A percentile compares a stretch with the other conserved stretches of the same genome.
phyloP scores from a whole-genome alignment of 169 alveolate species.

The Plasmodium reichenowi region DNA sequence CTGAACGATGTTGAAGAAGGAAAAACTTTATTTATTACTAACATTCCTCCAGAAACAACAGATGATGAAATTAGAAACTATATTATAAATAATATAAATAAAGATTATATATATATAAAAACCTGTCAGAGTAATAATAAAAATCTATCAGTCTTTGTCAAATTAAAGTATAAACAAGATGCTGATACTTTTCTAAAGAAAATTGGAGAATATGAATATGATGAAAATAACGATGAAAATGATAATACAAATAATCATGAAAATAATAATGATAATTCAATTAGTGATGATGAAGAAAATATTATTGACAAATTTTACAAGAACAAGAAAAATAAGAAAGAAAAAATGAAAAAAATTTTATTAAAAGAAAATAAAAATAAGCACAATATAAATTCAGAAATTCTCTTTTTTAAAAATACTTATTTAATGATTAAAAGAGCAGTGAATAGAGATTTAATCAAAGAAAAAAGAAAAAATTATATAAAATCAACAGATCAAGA shows the following conservation, averaged over 20 bases:
- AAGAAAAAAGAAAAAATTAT: constrained; percentile 29
- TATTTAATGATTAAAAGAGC: constrained; percentile 76
- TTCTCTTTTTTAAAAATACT: constrained; percentile 67
- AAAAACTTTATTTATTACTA: constrained; percentile 65
- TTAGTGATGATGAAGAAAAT: constrained; percentile 15
- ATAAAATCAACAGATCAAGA: constrained; percentile 31
- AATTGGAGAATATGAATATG: constrained; percentile 68
- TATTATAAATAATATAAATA: constrained; percentile 38
- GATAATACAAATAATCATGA: neutral
- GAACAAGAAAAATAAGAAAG: constrained; percentile 52
- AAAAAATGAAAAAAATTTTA: constrained; percentile 61
- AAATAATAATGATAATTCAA: neutral
- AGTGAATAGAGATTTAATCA: constrained; percentile 48
- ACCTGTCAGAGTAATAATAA: constrained; percentile 22
- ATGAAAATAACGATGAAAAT: neutral
- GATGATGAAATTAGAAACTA: constrained; percentile 55
- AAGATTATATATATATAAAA: constrained; percentile 35
- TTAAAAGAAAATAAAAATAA: constrained; percentile 19
- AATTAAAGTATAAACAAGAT: constrained; percentile 41
- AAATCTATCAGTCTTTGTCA: constrained; percentile 57
- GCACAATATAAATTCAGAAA: constrained; percentile 16
- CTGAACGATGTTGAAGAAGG: constrained; percentile 53
- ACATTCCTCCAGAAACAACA: constrained; percentile 44
- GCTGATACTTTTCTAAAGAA: constrained; percentile 72
- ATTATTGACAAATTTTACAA: constrained; percentile 61